Base-by-base conservation (phyloP, 768 basidiomycete genomes). In the Paxillus involutus region DNA sequence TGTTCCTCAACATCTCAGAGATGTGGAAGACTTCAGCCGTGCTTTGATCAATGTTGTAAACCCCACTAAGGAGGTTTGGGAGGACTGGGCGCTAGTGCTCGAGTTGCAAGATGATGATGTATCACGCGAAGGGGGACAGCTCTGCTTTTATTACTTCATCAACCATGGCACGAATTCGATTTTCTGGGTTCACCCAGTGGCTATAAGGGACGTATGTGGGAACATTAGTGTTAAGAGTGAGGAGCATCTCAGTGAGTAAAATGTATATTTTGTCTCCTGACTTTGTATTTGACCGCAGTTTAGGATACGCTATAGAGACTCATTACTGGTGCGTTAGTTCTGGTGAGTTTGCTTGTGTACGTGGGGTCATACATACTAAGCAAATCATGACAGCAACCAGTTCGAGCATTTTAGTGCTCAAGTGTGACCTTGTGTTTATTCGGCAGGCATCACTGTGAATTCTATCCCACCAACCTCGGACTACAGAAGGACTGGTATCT, bases 131-230 rank as follows among this genome's bases (percentile, higher is more conserved):
- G 33, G 6, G 9, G 4, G 21, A 1, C 26, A 30, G 14, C 44
- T 35, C 14, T 54, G 50, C 35, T 40, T 70, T 51, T 81, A 81
- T 59, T 81, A 80, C 55, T 77, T 75, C 47, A 76, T 73, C 10
- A 69, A 80, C 53, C 80, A 82, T 48, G 35, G 59, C 0, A 63
- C 63, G 0, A 73, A 75, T 14, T 60, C 65, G 10, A 63, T 82
- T 14, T 83, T 83, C 53, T 84, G 53, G 40, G 51, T 81, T n/a
- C 73, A 81, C 40, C 52, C 68, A 0, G 74, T 71, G 29, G 55
- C 69, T 2, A 67, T 75, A 3, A 49, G 51, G 1, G 36, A 63
- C 19, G 59, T 79, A 44, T 50, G 74, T 64, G 66, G 5, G 41
- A 17, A 68, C 76, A 32, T 63, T 73, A 64, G 78, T 8, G 70